A percentile compares a stretch with the other conserved stretches of the same genome.
Conservation (phyloP, 306 rosid species). For the Adenanthera pavonina region DNA sequence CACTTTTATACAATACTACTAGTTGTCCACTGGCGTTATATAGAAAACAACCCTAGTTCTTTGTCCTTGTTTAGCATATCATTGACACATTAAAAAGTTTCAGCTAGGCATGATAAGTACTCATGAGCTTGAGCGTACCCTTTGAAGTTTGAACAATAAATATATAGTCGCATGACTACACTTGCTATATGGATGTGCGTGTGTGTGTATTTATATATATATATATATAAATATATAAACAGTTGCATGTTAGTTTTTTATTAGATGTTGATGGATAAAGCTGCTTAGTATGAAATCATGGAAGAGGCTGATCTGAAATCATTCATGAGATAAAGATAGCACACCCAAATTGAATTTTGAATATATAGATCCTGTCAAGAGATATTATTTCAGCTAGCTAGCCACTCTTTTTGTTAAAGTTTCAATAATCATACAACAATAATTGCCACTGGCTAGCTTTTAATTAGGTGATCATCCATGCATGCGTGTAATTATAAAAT, state of each 20-base stretch:
- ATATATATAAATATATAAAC: too few relatives aligned
- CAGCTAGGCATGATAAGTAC: neutral
- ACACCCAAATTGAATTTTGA: slow-evolving; percentile 4
- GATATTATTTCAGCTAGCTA: neutral
- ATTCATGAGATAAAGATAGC: slow-evolving; percentile 11
- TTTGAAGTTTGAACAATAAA: neutral
- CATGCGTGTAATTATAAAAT: neutral
- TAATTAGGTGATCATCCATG: neutral
- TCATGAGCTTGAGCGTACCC: neutral
- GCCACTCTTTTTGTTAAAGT: neutral
- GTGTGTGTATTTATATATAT: too few relatives aligned
- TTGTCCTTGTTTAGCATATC: neutral
- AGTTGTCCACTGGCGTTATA: neutral
- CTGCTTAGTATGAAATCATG: neutral
- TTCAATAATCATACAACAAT: neutral
- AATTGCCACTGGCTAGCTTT: neutral
- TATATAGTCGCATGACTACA: neutral
- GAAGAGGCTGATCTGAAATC: neutral
- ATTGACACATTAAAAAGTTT: neutral
- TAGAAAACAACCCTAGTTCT: neutral
- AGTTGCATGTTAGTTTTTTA: neutral
- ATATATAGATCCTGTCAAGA: neutral
- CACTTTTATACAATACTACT: neutral
- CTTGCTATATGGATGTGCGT: too few relatives aligned
- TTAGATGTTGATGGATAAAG: neutral